Evolutionary conservation across 495 filamentous ascomycete genomes (phyloP), one percentile per base, ranked within the genome.

Genomic region (Talaromyces trachyspermus): DNA sequence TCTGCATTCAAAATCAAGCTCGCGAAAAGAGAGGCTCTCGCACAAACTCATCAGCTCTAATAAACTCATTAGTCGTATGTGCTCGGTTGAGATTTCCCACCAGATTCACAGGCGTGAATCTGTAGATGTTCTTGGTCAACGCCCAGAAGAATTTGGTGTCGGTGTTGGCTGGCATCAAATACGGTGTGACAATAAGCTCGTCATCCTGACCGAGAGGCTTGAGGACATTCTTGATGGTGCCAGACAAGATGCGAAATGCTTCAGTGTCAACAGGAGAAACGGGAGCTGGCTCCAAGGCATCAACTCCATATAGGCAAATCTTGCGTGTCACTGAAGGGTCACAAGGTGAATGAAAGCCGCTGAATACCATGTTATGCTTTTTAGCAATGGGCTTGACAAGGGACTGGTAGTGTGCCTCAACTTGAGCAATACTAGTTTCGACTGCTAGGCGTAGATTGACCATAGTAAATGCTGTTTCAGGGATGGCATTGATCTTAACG

Each of bases 161-260:
- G 0, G 79, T 84, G 43, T 82, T 84, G 3, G 76, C 80, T 1
- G 77, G 78, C 74, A 77, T 79, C 33, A 82, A 67, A 2, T 75
- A 75, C 3, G 78, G 78, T 12, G 46, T 46, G 0, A 76, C 66
- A 1, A 81, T 70, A 1, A 83, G 54, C 1, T 78, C 56, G 3
- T 55, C 42, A 3, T 49, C 44, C n/a, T 43, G 23, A n/a, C 78
- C 75, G 0, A 80, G 45, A 1, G 79, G 68, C 27, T 59, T 53
- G 27, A 81, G 74, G 0, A 79, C 44, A 9, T 76, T 74, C 11
- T 73, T 69, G 3, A 71, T 74, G 2, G 77, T 81, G 11, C 76
- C 78, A 1, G 76, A 72, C 10, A 84, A 60, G 4, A 66, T 43
- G 9, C 39, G 24, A 46, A 56, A 71, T 4, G 76, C 60, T 4